Evolutionary conservation across 768 basidiomycete genomes (phyloP).

Genomic region (Agaricus blazei): DNA sequence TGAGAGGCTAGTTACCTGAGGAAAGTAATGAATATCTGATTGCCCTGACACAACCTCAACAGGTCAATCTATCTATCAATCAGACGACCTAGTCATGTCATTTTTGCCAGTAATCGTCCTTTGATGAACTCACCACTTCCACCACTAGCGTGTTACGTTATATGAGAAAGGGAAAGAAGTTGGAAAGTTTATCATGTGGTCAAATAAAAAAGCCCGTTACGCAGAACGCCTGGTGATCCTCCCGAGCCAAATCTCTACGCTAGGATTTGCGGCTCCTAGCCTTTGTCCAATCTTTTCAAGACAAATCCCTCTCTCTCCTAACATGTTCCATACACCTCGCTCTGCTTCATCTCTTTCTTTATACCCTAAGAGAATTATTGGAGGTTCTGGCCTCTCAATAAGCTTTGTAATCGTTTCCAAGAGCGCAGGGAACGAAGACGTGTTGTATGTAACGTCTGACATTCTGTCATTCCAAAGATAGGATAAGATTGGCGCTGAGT

Average conservation of each 20-base stretch:
- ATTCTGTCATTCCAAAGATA: slow-evolving; percentile 45
- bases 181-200: no score
- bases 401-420: slow-evolving; percentile 60
- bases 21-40: no score
- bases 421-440: slow-evolving; percentile 74
- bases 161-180: no score
- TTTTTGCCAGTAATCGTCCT: no score
- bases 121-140: no score
- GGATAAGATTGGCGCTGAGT: not conserved
- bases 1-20: no score
- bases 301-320: slow-evolving; percentile 42
- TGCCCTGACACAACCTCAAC: no score
- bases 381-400: slow-evolving; percentile 27
- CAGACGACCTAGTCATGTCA: no score
- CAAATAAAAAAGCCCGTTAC: not conserved
- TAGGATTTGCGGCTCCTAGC: slow-evolving; percentile 54
- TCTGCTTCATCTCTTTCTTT: slow-evolving; percentile 82
- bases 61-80: no score
- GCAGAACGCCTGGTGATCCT: not conserved
- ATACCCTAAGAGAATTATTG: slow-evolving; percentile 69
- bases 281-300: slow-evolving; percentile 53
- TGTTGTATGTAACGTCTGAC: slow-evolving; percentile 93
- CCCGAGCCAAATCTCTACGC: slow-evolving; percentile 72
- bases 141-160: no score
- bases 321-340: slow-evolving; percentile 67